These are phyloP conservation scores for Colletotrichum liaoningense DNA, from an alignment of 2,329 filamentous ascomycete species.

Conservation along the genomic window DNA sequence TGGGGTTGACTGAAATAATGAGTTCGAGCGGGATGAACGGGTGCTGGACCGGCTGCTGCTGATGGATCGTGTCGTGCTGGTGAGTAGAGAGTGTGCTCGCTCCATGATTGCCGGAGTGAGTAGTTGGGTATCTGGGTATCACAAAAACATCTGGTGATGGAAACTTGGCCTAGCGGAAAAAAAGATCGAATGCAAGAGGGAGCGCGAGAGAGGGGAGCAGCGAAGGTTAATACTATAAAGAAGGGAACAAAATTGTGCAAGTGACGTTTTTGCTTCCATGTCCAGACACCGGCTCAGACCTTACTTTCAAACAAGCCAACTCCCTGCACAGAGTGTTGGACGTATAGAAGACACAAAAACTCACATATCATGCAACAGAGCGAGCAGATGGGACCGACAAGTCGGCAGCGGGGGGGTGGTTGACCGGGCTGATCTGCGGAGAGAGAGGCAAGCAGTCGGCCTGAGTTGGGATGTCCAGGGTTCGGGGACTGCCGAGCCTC, in stretches of 20 bases:
- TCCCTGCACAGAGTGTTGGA: slow-evolving; percentile 28
- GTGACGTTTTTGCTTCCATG: slow-evolving; percentile 28
- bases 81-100: slow-evolving; percentile 36
- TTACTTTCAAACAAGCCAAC: slow-evolving; percentile 28
- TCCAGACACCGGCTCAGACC: slow-evolving; percentile 32
- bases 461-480: slow-evolving; percentile 34
- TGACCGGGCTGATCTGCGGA: slow-evolving; percentile 32
- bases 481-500: slow-evolving; percentile 34
- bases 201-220: neutral
- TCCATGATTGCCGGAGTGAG: slow-evolving; percentile 35
- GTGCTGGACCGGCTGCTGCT: slow-evolving; percentile 35
- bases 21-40: slow-evolving; percentile 37
- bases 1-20: slow-evolving; percentile 22
- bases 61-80: slow-evolving; percentile 34
- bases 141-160: slow-evolving; percentile 33
- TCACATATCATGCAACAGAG: slow-evolving; percentile 34
- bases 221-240: slow-evolving; percentile 32
- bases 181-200: slow-evolving; percentile 1
- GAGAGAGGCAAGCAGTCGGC: slow-evolving; percentile 14
- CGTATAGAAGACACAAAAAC: slow-evolving; percentile 30
- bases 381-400: slow-evolving; percentile 33
- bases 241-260: slow-evolving; percentile 10
- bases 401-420: neutral
- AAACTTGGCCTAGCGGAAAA: slow-evolving; percentile 9
- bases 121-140: slow-evolving; percentile 33